Percentiles rank a stretch among this genome's conserved stretches.
phyloP scores from a whole-genome alignment of 495 filamentous ascomycete genomes.

The Physcia stellaris region DNA sequence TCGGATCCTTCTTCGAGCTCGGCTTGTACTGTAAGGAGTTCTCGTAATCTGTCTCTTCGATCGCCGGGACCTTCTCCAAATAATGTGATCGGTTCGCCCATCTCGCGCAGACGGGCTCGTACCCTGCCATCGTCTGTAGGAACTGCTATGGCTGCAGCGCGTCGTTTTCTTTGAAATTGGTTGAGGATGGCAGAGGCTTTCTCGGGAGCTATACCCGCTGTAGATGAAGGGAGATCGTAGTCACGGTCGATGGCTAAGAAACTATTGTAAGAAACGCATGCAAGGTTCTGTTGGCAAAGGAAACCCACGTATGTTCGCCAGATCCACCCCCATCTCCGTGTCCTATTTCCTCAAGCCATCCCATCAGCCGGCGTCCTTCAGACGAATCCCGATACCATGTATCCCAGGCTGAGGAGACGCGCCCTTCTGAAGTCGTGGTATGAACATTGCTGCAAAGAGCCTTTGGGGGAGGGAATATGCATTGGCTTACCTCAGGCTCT shows the following conservation, averaged over 20 bases:
- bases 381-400: background rate
- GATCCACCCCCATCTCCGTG: conserved; percentile 55
- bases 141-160: conserved; percentile 82
- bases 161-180: conserved; percentile 80
- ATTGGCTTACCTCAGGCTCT: conserved; percentile 49
- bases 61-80: conserved; percentile 88
- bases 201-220: conserved; percentile 68
- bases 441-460: too few species aligned
- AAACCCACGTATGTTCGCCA: conserved; percentile 70
- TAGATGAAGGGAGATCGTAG: conserved; percentile 60
- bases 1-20: conserved; percentile 46
- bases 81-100: conserved; percentile 84
- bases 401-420: conserved; percentile 8
- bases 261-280: background rate
- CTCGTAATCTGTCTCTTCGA: conserved; percentile 73
- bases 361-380: conserved; percentile 16
- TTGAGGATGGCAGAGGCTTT: conserved; percentile 77
- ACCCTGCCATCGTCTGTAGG: conserved; percentile 90
- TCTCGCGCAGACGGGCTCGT: conserved; percentile 60
- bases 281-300: background rate
- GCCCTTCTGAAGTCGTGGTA: too few species aligned
- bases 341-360: conserved; percentile 25
- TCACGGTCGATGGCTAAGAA: conserved; percentile 64
- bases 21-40: conserved; percentile 60
- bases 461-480: too few species aligned